Conservation (phyloP, 2,329 filamentous ascomycete genomes). For the Raffaelea deltoideospora region DNA sequence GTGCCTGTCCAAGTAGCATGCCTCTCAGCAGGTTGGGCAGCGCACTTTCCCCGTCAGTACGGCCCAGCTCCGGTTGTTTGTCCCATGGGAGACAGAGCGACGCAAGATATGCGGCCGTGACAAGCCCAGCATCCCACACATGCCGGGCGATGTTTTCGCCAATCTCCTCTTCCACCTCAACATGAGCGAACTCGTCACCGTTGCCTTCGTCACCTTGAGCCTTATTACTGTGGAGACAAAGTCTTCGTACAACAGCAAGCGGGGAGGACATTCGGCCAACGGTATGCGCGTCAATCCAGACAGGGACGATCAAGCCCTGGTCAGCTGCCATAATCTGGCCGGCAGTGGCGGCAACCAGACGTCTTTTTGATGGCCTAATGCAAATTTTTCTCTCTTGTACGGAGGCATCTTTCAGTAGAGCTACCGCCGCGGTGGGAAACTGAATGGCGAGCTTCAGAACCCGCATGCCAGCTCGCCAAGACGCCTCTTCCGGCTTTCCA, state of each 20-base stretch:
- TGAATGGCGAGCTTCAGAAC: constrained; percentile 21
- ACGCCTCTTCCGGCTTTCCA: constrained; percentile 1
- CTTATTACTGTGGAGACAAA: constrained; percentile 3
- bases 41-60: neutral
- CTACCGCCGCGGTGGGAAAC: too few relatives aligned
- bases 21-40: constrained; percentile 10
- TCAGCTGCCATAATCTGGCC: neutral
- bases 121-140: constrained; percentile 42
- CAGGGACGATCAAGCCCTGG: constrained; percentile 26
- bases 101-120: constrained; percentile 24
- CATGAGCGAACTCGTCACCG: too few relatives aligned
- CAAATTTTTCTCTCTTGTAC: constrained; percentile 1
- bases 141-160: constrained; percentile 45
- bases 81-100: constrained; percentile 8
- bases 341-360: neutral
- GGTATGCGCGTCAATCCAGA: constrained; percentile 23
- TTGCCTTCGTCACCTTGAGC: too few relatives aligned
- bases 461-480: constrained; percentile 19
- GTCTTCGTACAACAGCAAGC: neutral
- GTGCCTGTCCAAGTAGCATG: neutral
- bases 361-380: too few relatives aligned
- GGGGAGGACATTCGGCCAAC: neutral
- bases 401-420: constrained; percentile 8
- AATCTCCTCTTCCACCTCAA: constrained; percentile 39
- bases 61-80: neutral